Base-by-base conservation (phyloP, 306 rosid genomes). In the Trifolium fragiferum region DNA sequence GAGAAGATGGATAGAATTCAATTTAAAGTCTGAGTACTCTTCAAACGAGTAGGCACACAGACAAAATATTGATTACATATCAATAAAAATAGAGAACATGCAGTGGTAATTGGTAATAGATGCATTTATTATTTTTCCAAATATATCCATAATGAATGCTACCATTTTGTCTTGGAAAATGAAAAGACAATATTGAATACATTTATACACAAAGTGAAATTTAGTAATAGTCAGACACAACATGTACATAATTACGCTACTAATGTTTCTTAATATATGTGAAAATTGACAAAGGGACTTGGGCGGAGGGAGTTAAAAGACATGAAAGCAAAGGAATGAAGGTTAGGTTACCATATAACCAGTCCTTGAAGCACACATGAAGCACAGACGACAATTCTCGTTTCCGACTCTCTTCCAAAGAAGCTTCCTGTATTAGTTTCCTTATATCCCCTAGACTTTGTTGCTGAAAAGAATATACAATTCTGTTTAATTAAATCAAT, bases 361-460 rank as follows among this genome's bases (percentile, higher is more conserved):
- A 93, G 82, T 93, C 98, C 81, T 82, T 91, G 83, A 93, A 93
- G 84, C 83, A 86, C 61, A 87, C 87, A 66, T 93, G 98, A 20
- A 93, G 92, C 13, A 93, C 98, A 55, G 88, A 82, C 37, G 96
- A 87, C 68, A 93, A 80, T 79, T 93, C 98, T 44, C 92, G 90
- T 75, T 89, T 91, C 40, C 92, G 93, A 49, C 68, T 89, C 64
- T 93, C 98, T 80, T 93, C 98, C 23, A 93, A 89, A 35, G 97
- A 88, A 30, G 91, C 87, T 85, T 91, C 98, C 47, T 83, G 84
- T 84, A 93, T 80, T 65, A 84, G 80, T 72, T 88, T 87, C 84
- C 80, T 88, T 75, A 88, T 74, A 80, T 91, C 97, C 65, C 67
- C 96, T 19, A 93, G 79, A 68, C 73, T 87, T 65, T 88, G 89